Evolutionary conservation across 2,329 filamentous ascomycete genomes (phyloP).

Genomic region (Fonsecaea pedrosoi): DNA sequence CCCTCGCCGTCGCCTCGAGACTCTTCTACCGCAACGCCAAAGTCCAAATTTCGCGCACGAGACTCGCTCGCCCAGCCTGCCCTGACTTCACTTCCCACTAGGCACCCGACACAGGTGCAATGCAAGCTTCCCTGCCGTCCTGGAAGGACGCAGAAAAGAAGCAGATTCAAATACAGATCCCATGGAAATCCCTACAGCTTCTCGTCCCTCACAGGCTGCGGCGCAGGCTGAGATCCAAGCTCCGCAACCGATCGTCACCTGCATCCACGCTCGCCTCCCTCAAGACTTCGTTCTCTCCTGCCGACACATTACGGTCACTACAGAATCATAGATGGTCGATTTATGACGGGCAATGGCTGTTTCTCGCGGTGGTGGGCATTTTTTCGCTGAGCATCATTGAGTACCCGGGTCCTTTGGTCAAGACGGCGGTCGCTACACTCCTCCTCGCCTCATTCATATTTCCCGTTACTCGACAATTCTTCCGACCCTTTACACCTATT

Average conservation of each 20-base stretch:
- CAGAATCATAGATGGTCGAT: constrained; percentile 79
- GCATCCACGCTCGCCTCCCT: constrained; percentile 76
- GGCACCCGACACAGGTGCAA: constrained; percentile 25
- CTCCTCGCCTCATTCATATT: constrained; percentile 75
- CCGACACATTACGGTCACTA: constrained; percentile 76
- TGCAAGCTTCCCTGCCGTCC: constrained; percentile 44
- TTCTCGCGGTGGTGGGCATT: constrained; percentile 74
- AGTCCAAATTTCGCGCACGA: not conserved
- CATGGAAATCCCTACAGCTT: constrained; percentile 58
- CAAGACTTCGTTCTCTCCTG: constrained; percentile 80
- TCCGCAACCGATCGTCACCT: constrained; percentile 70
- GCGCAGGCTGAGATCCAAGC: constrained; percentile 71
- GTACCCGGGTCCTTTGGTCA: constrained; percentile 75
- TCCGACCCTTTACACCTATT: constrained; percentile 84
- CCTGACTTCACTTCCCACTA: not conserved
- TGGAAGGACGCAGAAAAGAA: constrained; percentile 57
- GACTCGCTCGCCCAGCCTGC: not conserved
- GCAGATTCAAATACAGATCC: constrained; percentile 54
- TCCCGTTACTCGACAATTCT: constrained; percentile 87
- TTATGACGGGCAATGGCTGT: constrained; percentile 83
- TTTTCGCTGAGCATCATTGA: constrained; percentile 86
- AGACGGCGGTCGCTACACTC: constrained; percentile 72
- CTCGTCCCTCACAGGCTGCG: constrained; percentile 69
- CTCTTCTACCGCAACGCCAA: not conserved
- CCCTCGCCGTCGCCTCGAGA: constrained; percentile 20